Evolutionary conservation across 768 basidiomycete species (phyloP).

Genomic region (Boletus sp.): DNA sequence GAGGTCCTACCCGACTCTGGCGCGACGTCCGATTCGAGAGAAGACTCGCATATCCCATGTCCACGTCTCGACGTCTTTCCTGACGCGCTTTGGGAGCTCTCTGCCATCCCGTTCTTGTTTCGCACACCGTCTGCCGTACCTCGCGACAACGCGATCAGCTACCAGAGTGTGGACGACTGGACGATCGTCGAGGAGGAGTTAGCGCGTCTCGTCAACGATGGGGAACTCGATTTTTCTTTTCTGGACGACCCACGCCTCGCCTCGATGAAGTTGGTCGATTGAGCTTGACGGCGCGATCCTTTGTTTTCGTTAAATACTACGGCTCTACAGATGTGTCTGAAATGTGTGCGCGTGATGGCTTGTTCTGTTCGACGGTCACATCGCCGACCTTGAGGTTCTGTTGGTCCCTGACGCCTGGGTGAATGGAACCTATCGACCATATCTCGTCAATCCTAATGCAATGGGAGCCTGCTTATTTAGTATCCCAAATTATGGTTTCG

Average conservation of each 20-base stretch:
- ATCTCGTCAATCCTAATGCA: too few relatives aligned
- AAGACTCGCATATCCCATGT: not conserved
- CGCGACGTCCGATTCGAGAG: not conserved
- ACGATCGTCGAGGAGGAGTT: constrained; percentile 21
- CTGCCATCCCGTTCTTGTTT: constrained; percentile 32
- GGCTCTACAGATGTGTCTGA: not conserved
- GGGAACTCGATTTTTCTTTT: constrained; percentile 29
- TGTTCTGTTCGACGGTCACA: not conserved
- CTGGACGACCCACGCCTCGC: constrained; percentile 18
- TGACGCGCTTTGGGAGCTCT: constrained; percentile 23
- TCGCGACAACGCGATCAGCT: not conserved
- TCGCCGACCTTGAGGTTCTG: not conserved
- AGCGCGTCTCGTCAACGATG: constrained; percentile 16
- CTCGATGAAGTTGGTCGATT: constrained; percentile 15
- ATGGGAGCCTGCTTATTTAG: too few relatives aligned
- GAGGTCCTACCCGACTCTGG: not conserved
- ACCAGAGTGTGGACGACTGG: constrained; percentile 10
- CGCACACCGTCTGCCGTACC: constrained; percentile 17
- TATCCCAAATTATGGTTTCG: too few relatives aligned
- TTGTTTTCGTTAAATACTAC: constrained; percentile 3
- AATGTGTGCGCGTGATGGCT: not conserved
- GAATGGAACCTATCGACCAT: too few relatives aligned
- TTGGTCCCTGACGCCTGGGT: too few relatives aligned
- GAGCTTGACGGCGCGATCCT: not conserved
- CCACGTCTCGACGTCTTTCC: constrained; percentile 14